These are phyloP conservation scores for Podaxis sp. DNA, from an alignment of 768 basidiomycete genomes.

Conservation along the genomic window DNA sequence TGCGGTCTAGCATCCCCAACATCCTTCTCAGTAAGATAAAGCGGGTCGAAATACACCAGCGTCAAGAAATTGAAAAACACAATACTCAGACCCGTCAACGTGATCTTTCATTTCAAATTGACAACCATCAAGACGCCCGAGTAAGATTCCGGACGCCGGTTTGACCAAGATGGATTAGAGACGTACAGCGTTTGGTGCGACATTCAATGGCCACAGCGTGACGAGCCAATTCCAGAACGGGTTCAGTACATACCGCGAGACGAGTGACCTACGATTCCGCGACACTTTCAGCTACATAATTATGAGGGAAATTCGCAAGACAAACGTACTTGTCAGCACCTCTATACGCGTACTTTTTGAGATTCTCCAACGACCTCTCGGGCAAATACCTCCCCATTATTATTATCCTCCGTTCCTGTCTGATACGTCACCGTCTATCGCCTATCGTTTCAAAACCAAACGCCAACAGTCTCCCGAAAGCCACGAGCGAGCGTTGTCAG, in stretches of 20 bases:
- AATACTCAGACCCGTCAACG: slow-evolving; percentile 77
- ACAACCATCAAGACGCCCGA: neutral
- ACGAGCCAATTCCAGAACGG: slow-evolving; percentile 94
- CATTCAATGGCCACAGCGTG: slow-evolving; percentile 76
- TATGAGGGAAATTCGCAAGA: neutral
- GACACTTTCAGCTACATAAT: slow-evolving; percentile 4
- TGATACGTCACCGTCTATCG: neutral
- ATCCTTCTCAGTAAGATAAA: slow-evolving; percentile 66
- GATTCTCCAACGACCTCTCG: slow-evolving; percentile 49
- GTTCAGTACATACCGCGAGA: slow-evolving; percentile 73
- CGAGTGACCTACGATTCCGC: slow-evolving; percentile 40
- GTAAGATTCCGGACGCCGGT: neutral
- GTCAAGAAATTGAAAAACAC: slow-evolving; percentile 85
- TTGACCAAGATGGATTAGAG: neutral
- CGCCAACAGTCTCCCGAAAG: neutral
- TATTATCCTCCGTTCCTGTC: neutral
- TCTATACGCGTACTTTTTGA: slow-evolving; percentile 78
- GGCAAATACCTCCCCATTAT: slow-evolving; percentile 7
- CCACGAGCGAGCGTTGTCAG: neutral
- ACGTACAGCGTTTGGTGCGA: slow-evolving; percentile 89
- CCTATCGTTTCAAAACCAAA: neutral
- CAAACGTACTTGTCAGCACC: slow-evolving; percentile 73
- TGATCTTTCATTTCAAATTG: slow-evolving; percentile 57
- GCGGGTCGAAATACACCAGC: slow-evolving; percentile 79
- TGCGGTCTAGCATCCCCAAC: slow-evolving; percentile 31